Percentiles rank a stretch among this genome's conserved stretches.
These are phyloP conservation scores for Zostera marina DNA, from an alignment of 116 monocot genomes.

Conservation along the genomic window DNA sequence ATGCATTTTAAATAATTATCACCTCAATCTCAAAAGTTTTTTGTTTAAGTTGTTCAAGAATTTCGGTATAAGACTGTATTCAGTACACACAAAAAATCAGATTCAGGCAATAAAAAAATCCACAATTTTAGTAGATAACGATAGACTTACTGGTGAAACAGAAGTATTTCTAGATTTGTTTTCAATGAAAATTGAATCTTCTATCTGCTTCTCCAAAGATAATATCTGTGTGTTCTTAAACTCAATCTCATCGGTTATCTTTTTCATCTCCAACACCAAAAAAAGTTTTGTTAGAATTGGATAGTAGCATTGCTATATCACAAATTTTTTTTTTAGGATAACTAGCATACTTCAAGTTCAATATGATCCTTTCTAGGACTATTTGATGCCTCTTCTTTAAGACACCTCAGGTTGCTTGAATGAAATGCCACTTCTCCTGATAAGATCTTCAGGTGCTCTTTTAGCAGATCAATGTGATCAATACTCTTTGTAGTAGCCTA, in stretches of 20 bases:
- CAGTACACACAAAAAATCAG: slow-evolving; percentile 7
- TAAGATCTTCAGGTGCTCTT: slow-evolving; percentile 72
- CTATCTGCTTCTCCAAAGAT: slow-evolving; percentile 60
- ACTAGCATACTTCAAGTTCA: slow-evolving; percentile 40
- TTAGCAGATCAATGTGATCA: slow-evolving; percentile 63
- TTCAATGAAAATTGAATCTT: slow-evolving; percentile 28
- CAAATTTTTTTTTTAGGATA: neutral
- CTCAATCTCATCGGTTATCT: slow-evolving; percentile 58
- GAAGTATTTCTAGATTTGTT: slow-evolving; percentile 27
- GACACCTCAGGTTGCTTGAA: slow-evolving; percentile 58
- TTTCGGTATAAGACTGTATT: slow-evolving; percentile 52
- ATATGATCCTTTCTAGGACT: slow-evolving; percentile 39
- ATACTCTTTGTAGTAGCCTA: slow-evolving; percentile 47
- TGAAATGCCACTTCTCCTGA: slow-evolving; percentile 82
- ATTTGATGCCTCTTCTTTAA: slow-evolving; percentile 53
- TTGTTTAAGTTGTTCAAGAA: slow-evolving; percentile 73
- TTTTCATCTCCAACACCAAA: slow-evolving; percentile 64
- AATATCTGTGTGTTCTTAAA: slow-evolving; percentile 52
- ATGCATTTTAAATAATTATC: neutral
- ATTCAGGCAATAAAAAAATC: neutral
- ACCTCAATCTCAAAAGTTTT: slow-evolving; percentile 89
- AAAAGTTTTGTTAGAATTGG: neutral
- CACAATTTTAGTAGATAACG: neutral
- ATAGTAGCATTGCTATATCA: neutral
- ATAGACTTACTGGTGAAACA: slow-evolving; percentile 27